Evolutionary conservation across 192 early-diverging fungal species (phyloP).

Genomic region (Coemansia guatemalensis): DNA sequence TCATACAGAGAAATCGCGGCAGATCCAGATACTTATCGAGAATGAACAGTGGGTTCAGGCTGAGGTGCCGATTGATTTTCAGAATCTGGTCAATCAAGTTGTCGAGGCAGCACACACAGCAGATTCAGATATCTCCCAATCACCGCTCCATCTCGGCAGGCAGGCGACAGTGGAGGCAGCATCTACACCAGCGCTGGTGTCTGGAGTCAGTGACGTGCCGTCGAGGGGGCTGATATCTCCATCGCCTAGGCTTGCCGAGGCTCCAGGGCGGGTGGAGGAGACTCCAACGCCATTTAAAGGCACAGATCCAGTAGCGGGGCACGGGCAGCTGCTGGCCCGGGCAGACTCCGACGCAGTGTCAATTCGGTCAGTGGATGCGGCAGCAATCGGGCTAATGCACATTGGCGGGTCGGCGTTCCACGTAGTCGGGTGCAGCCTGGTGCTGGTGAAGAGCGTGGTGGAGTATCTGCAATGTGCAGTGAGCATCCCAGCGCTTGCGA

Average conservation of each 20-base stretch:
- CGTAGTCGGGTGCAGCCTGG: constrained; percentile 85
- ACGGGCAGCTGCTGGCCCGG: constrained; percentile 2
- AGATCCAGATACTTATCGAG: constrained; percentile 84
- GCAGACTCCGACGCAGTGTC: constrained; percentile 45
- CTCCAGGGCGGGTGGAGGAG: not conserved
- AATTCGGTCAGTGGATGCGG: constrained; percentile 40
- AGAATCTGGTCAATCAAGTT: constrained; percentile 76
- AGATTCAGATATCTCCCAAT: not conserved
- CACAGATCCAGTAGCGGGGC: not conserved
- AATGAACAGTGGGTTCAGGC: constrained; percentile 96
- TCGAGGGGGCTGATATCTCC: not conserved
- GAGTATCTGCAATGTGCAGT: constrained; percentile 88
- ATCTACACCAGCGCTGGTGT: not conserved
- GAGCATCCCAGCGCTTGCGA: constrained; percentile 73
- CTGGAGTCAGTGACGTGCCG: constrained; percentile 1
- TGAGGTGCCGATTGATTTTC: constrained; percentile 93
- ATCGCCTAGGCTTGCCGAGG: not conserved
- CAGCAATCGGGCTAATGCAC: constrained; percentile 64
- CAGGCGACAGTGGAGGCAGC: not conserved
- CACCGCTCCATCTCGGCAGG: constrained; percentile 8
- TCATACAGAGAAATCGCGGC: constrained; percentile 89
- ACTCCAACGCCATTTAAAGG: not conserved
- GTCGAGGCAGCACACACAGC: constrained; percentile 49
- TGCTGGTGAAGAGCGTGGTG: constrained; percentile 87
- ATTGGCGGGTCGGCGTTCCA: constrained; percentile 77